Conservation (phyloP, 2,329 filamentous ascomycete species). For the Knoxdaviesia capensis region DNA sequence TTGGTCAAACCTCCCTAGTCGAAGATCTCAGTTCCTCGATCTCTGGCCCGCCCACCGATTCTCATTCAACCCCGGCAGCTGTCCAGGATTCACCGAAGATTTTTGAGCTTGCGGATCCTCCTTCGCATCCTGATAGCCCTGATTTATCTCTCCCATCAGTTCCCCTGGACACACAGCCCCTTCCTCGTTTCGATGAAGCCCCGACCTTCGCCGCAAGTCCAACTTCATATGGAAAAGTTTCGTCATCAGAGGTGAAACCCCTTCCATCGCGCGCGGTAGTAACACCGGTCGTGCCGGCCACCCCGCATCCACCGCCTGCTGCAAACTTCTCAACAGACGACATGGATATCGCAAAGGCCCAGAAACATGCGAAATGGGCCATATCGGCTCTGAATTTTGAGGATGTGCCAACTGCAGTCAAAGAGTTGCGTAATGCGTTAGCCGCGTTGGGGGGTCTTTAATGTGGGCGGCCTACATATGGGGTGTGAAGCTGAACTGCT, state of each 20-base stretch:
- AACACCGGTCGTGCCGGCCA: not conserved
- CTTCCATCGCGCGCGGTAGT: not conserved
- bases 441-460: slow-evolving; percentile 38
- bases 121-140: no score
- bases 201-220: not conserved
- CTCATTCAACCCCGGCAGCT: no score
- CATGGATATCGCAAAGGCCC: slow-evolving; percentile 55
- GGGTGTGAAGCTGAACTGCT: no score
- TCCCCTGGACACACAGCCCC: not conserved
- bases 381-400: slow-evolving; percentile 95
- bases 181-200: not conserved
- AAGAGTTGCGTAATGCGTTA: slow-evolving; percentile 62
- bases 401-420: slow-evolving; percentile 75
- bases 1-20: no score
- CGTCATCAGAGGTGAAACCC: no score
- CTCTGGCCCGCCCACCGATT: no score
- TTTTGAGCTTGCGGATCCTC: no score
- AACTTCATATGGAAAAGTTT: not conserved
- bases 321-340: slow-evolving; percentile 4
- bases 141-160: no score
- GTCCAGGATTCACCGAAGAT: no score
- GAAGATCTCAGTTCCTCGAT: no score
- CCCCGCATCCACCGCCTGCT: not conserved
- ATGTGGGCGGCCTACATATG: slow-evolving; percentile 4
- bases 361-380: slow-evolving; percentile 94